phyloP scores from a whole-genome alignment of 768 basidiomycete species.

The Strobilomyces dryophilus region DNA sequence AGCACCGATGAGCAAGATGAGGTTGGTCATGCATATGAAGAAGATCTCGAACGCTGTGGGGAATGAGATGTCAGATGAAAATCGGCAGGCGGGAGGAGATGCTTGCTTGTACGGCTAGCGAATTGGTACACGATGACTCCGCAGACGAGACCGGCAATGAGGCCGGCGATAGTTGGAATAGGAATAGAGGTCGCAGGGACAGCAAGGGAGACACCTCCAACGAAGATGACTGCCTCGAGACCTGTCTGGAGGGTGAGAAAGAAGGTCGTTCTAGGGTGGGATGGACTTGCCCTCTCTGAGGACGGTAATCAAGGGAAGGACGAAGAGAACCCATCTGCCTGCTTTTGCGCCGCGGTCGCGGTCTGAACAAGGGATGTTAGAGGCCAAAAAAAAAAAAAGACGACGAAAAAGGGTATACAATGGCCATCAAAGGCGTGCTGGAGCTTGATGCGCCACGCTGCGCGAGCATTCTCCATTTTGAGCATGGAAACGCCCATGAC shows the following conservation, averaged over 20 bases:
- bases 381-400: neutral
- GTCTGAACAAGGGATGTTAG: slow-evolving; percentile 23
- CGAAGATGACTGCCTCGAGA: slow-evolving; percentile 89
- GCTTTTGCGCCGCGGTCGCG: slow-evolving; percentile 47
- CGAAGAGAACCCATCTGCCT: slow-evolving; percentile 83
- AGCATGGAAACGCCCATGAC: slow-evolving; percentile 94
- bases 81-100: neutral
- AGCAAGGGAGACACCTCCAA: slow-evolving; percentile 88
- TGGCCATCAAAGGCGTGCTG: slow-evolving; percentile 66
- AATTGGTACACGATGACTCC: slow-evolving; percentile 81
- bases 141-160: slow-evolving; percentile 69
- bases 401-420: slow-evolving; percentile 33
- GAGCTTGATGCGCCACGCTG: slow-evolving; percentile 94
- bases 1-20: slow-evolving; percentile 90
- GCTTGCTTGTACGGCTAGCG: slow-evolving; percentile 65
- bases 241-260: slow-evolving; percentile 33
- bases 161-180: slow-evolving; percentile 82
- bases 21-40: slow-evolving; percentile 87
- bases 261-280: too few species aligned
- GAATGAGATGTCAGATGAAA: neutral
- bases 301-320: slow-evolving; percentile 89
- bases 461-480: slow-evolving; percentile 88
- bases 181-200: slow-evolving; percentile 83
- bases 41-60: slow-evolving; percentile 71
- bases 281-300: slow-evolving; percentile 73